Evolutionary conservation across 805 yeast genomes (phyloP).

Genomic region (Candida peoriensis): DNA sequence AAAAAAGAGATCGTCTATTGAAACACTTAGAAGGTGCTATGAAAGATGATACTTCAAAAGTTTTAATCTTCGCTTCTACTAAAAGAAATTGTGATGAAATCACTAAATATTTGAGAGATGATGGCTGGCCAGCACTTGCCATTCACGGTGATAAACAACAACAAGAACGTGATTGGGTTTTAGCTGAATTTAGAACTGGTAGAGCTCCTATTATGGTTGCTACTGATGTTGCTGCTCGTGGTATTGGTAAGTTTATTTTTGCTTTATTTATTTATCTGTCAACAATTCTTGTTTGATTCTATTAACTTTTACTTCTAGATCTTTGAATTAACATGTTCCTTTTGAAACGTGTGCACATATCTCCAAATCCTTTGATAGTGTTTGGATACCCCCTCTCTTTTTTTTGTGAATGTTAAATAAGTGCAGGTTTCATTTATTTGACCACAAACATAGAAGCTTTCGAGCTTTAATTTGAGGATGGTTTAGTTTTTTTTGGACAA

Average conservation of each 20-base stretch:
- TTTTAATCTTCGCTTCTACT: constrained; percentile 90
- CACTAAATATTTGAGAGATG: constrained; percentile 85
- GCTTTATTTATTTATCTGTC: constrained; percentile 3
- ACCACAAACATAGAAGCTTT: too few species aligned
- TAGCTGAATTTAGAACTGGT: constrained; percentile 87
- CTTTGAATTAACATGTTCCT: constrained; percentile 11
- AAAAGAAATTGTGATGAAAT: constrained; percentile 97
- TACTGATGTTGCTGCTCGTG: constrained; percentile 99
- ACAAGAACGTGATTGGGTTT: constrained; percentile 98
- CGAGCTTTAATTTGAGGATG: too few species aligned
- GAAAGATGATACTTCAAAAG: constrained; percentile 63
- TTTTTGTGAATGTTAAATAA: too few species aligned
- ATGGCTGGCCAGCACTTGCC: constrained; percentile 98
- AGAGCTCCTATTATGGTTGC: constrained; percentile 97
- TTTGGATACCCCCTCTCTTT: too few species aligned
- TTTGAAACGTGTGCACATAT: background rate
- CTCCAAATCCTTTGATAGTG: too few species aligned
- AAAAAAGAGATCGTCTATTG: constrained; percentile 86
- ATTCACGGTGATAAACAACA: constrained; percentile 98
- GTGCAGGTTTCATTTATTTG: too few species aligned
- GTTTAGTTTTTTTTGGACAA: too few species aligned
- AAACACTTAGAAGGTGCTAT: constrained; percentile 83
- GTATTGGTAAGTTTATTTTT: constrained; percentile 81
- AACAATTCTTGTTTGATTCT: constrained; percentile 5
- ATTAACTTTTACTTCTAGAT: constrained; percentile 19